Conservation (phyloP, 129 eudicot species). For the Flaveria linearis region DNA sequence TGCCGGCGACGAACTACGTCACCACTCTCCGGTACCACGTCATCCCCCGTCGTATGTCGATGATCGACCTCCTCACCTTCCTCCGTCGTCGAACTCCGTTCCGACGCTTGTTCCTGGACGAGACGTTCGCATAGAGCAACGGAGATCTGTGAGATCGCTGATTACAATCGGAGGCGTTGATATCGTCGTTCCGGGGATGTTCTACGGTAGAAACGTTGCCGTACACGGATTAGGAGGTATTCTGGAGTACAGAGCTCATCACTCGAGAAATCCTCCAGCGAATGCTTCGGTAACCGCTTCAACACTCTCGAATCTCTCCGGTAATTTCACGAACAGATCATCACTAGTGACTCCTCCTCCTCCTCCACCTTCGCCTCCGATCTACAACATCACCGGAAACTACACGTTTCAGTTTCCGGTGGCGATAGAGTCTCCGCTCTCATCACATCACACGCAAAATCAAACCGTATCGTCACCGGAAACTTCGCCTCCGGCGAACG, state of each 20-base stretch:
- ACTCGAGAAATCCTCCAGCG: no score
- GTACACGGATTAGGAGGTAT: slow-evolving; percentile 59
- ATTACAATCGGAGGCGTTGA: slow-evolving; percentile 44
- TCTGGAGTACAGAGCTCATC: no score
- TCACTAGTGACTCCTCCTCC: no score
- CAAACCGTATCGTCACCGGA: slow-evolving; percentile 17
- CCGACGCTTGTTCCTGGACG: slow-evolving; percentile 41
- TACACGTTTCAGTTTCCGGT: no score
- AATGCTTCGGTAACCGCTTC: no score
- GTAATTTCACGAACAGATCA: no score
- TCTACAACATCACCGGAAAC: no score
- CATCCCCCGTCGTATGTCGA: slow-evolving; percentile 46
- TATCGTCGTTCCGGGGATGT: slow-evolving; percentile 51
- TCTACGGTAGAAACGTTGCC: slow-evolving; percentile 46
- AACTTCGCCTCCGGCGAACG: not conserved
- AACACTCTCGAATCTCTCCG: no score
- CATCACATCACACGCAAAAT: not conserved
- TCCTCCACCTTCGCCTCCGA: no score
- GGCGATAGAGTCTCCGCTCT: no score
- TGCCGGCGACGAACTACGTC: slow-evolving; percentile 52
- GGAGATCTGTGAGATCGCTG: slow-evolving; percentile 24
- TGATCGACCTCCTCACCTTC: slow-evolving; percentile 38
- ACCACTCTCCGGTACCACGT: slow-evolving; percentile 52
- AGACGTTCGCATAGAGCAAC: no score
- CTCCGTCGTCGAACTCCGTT: slow-evolving; percentile 32